Evolutionary conservation across 148 eudicot genomes (phyloP), one percentile per base, ranked within the genome.

Genomic region (Simmondsia chinensis): DNA sequence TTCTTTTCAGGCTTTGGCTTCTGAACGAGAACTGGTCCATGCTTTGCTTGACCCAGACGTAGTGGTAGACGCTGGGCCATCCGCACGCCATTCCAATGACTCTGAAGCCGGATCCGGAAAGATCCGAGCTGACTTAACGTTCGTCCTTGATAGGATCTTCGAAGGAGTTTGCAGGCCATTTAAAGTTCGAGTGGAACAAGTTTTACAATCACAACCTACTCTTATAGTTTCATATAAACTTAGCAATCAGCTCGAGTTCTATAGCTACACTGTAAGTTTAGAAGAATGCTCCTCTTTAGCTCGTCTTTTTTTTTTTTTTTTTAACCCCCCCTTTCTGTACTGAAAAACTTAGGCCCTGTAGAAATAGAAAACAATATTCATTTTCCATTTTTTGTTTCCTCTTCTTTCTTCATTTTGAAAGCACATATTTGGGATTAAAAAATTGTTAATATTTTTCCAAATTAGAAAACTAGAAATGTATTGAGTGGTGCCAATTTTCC

Each of bases 131-230:
- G 95, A 91, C 62, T 75, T 85, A 52, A 85, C 87, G 26, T 91
- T 85, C 72, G 97, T 85, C 57, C 74, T 91, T 60, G 97, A 91
- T 71, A 77, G 95, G 80, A 91, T 91, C 10, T 91, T 91, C 51
- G 97, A 91, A 76, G 97, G 97, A 48, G 88, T 91, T 72, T 91
- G 97, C 64, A 65, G 95, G 54, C 97, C 97, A 38, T 91, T 91
- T 64, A 91, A 91, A 85, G 85, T 79, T 40, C 76, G 97, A 65
- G 95, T 91, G 53, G 95, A 91, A 64, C 97, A 91, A 79, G 97
- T 91, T 50, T 56, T 91, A 64, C 97, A 91, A 73, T 91, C 97
- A 8, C 95, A 91, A 57, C 94, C 97, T 18, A 91, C 69, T 75
- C 81, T 91, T 37, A 85, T 91, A 23, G 67, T 82, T 46, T 74